A percentile compares a stretch with the other conserved stretches of the same genome.
These are phyloP conservation scores for Tetraselmis chui DNA, from an alignment of 139 green algal species.

Conservation along the genomic window DNA sequence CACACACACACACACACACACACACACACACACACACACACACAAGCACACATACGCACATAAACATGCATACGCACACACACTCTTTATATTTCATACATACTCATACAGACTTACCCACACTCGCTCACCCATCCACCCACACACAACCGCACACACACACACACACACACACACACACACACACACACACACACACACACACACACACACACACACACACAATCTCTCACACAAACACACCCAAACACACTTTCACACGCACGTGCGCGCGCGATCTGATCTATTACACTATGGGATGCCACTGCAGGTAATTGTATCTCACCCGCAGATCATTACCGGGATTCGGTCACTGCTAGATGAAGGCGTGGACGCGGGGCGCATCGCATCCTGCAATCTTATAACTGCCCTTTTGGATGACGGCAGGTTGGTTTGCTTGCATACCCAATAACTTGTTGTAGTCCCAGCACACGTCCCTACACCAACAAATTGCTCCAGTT, in stretches of 20 bases:
- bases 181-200: not conserved
- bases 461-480: no score
- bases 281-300: not conserved
- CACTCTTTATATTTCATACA: no score
- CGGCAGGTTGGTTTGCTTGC: not conserved
- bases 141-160: not conserved
- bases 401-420: not conserved
- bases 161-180: not conserved
- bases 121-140: no score
- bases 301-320: not conserved
- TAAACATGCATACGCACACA: no score
- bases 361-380: not conserved
- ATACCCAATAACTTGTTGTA: no score
- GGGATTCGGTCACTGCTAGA: not conserved
- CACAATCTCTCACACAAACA: not conserved
- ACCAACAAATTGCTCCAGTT: not conserved
- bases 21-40: no score
- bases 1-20: no score
- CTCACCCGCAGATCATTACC: not conserved
- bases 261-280: no score
- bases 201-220: not conserved
- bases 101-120: no score
- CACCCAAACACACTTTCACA: not conserved
- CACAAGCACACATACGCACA: no score
- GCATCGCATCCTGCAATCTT: not conserved